A percentile compares a stretch with the other conserved stretches of the same genome.
Evolutionary conservation across 495 filamentous ascomycete species (phyloP).

Genomic region (Ascobolus immersus): DNA sequence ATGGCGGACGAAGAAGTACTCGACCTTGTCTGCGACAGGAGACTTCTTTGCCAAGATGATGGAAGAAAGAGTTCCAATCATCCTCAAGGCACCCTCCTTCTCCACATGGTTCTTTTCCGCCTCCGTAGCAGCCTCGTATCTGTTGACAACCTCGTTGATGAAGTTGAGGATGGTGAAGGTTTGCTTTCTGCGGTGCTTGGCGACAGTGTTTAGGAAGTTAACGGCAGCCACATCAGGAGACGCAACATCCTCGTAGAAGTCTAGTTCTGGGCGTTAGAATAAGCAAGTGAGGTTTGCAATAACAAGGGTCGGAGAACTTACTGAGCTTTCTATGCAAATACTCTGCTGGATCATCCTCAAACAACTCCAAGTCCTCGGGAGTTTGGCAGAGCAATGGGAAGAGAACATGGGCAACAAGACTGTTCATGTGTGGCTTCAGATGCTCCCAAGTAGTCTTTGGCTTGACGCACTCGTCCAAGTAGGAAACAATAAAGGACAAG

Average conservation of each 20-base stretch:
- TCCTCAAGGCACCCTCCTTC: slow-evolving; percentile 86
- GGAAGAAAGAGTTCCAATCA: slow-evolving; percentile 85
- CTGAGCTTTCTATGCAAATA: slow-evolving; percentile 86
- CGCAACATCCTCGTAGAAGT: slow-evolving; percentile 92
- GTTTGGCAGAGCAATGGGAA: slow-evolving; percentile 88
- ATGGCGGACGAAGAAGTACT: slow-evolving; percentile 93
- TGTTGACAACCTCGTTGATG: slow-evolving; percentile 72
- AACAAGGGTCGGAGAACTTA: neutral
- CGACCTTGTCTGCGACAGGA: slow-evolving; percentile 91
- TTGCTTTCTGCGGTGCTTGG: slow-evolving; percentile 83
- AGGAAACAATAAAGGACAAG: slow-evolving; percentile 71
- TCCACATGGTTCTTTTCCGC: slow-evolving; percentile 73
- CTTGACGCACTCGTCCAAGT: slow-evolving; percentile 89
- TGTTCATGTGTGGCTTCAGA: slow-evolving; percentile 78
- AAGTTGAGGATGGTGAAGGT: slow-evolving; percentile 83
- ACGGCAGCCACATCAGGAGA: slow-evolving; percentile 89
- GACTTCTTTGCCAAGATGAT: slow-evolving; percentile 95
- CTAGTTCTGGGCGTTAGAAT: neutral
- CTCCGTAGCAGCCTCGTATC: slow-evolving; percentile 54
- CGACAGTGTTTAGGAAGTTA: slow-evolving; percentile 83
- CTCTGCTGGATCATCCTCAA: slow-evolving; percentile 78
- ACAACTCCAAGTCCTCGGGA: slow-evolving; percentile 79
- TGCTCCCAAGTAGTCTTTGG: slow-evolving; percentile 91
- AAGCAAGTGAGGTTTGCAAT: neutral
- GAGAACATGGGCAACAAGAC: slow-evolving; percentile 70